These are phyloP conservation scores for Cyclocybe cylindracea DNA, from an alignment of 768 basidiomycete species.

Conservation along the genomic window DNA sequence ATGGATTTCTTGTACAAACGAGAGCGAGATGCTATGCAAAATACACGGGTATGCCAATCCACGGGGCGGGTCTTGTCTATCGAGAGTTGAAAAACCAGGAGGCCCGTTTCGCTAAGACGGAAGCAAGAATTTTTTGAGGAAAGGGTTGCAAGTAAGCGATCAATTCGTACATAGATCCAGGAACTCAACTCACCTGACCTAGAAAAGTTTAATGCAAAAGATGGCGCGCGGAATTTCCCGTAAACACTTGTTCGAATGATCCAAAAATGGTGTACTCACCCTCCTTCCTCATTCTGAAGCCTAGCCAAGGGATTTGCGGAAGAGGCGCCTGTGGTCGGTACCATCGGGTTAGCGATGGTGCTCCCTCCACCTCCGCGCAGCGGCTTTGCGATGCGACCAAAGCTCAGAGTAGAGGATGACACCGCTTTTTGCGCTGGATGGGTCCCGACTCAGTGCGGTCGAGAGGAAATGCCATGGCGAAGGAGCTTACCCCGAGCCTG, in stretches of 20 bases:
- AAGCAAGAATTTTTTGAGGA: slow-evolving; percentile 13
- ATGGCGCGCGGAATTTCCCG: slow-evolving; percentile 10
- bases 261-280: slow-evolving; percentile 42
- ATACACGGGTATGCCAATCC: slow-evolving; percentile 15
- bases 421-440: slow-evolving; percentile 75
- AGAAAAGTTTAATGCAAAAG: slow-evolving; percentile 5
- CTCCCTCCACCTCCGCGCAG: slow-evolving; percentile 89
- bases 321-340: slow-evolving; percentile 43
- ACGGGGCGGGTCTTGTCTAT: slow-evolving; percentile 32
- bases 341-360: slow-evolving; percentile 37
- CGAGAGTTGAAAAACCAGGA: slow-evolving; percentile 94
- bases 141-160: slow-evolving; percentile 19
- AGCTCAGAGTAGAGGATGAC: slow-evolving; percentile 70
- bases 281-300: slow-evolving; percentile 80
- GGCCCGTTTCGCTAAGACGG: slow-evolving; percentile 74
- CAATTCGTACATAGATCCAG: slow-evolving; percentile 14
- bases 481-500: slow-evolving; percentile 79
- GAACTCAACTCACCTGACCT: slow-evolving; percentile 40
- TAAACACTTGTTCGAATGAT: slow-evolving; percentile 5
- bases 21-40: slow-evolving; percentile 20
- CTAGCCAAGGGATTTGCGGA: slow-evolving; percentile 67
- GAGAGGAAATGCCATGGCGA: background rate
- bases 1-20: slow-evolving; percentile 20
- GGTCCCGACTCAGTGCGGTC: slow-evolving; percentile 4
- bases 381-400: slow-evolving; percentile 96